These are phyloP conservation scores for Tribonema minus DNA, from an alignment of 108 stramenopile genomes.

Conservation along the genomic window DNA sequence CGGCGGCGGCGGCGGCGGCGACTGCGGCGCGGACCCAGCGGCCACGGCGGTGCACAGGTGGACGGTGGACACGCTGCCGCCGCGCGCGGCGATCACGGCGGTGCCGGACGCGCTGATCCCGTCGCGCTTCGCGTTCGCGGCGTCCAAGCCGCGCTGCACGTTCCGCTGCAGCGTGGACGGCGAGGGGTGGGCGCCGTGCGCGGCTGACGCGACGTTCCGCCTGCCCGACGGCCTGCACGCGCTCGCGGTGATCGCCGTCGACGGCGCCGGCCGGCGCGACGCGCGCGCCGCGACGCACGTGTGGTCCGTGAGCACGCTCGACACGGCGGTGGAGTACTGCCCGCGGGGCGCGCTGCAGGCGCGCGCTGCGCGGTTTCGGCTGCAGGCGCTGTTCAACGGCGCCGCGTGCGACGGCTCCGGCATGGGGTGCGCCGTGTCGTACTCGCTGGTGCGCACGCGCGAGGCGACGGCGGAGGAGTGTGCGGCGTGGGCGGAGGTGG, in stretches of 20 bases:
- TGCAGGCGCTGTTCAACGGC: slow-evolving; percentile 12
- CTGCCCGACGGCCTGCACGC: slow-evolving; percentile 21
- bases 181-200: slow-evolving; percentile 22
- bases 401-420: neutral
- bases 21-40: neutral
- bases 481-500: neutral
- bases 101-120: slow-evolving; percentile 29
- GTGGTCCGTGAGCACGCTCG: slow-evolving; percentile 36
- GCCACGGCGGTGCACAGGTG: slow-evolving; percentile 1
- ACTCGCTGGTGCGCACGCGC: slow-evolving; percentile 8
- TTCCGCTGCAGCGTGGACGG: slow-evolving; percentile 34
- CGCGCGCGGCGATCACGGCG: slow-evolving; percentile 7
- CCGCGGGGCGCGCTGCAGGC: neutral
- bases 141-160: slow-evolving; percentile 6
- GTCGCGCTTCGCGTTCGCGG: slow-evolving; percentile 13
- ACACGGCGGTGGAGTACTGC: slow-evolving; percentile 34
- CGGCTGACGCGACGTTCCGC: neutral
- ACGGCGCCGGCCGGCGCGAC: slow-evolving; percentile 12
- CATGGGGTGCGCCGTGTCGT: slow-evolving; percentile 16
- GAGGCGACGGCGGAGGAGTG: neutral
- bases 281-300: neutral
- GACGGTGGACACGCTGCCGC: slow-evolving; percentile 18
- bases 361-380: neutral
- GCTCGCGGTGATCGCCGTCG: slow-evolving; percentile 16
- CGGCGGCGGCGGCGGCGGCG: neutral